Base-by-base conservation (phyloP, 2,329 filamentous ascomycete species). In the Aaosphaeria arxii region DNA sequence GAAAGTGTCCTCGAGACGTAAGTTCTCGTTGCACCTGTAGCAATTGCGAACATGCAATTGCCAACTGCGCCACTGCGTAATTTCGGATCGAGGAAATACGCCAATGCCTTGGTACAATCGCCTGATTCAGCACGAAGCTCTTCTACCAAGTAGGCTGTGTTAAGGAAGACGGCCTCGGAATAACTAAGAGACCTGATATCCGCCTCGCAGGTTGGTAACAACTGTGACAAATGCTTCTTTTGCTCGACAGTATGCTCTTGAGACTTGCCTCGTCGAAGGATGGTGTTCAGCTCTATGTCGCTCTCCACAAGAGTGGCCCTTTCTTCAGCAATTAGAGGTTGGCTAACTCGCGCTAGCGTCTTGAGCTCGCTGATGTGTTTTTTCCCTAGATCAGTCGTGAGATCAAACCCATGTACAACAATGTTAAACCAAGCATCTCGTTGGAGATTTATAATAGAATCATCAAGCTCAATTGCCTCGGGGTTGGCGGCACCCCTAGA, bases 341-440 rank as follows among this genome's bases (percentile, higher is more conserved):
- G 86, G 9, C 91, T 96, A 70, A 96, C 86, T 44, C 90, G 83
- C 1, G 95, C 92, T 65, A 99, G 85, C 33, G 89, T 78, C 28
- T 88, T 84, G 17, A 99, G 78, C 64, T 96, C 91, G 48, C 86
- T 80, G 43, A 85, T 71, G 59, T 95, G 84, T 56, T 83, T 82
- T 64, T 85, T 86, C 13, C 86, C 88, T 46, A 88, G 82, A 11
- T 85, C 81, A 0, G 90, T 92, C 11, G 81, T 81, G 7, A 87
- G 78, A 7, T 85, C 86, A 66, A 97, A 95, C 4, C 91, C 94
- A 67, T 99, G 94, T 1, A 96, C 88, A 24, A 91, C 89, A 53
- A 97, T 90, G 62, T 99, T 99, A 74, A 96, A 97, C 94, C 94
- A 99, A 5, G 90, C 89, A 76, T 99, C 91, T 45, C 92, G 85